Evolutionary conservation across 2,329 filamentous ascomycete species (phyloP).

Genomic region (Bisporella sp.): DNA sequence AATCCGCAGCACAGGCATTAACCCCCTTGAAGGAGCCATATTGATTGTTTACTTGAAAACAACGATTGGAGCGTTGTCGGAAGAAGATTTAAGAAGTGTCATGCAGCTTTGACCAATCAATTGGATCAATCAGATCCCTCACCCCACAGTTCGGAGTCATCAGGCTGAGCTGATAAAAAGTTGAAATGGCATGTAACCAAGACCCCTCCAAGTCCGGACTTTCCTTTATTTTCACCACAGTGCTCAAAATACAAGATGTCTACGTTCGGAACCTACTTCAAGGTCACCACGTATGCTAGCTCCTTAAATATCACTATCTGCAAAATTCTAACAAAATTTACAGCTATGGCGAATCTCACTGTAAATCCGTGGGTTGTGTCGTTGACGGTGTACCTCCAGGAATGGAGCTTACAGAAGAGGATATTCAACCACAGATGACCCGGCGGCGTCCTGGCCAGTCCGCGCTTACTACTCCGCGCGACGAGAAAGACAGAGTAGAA

Average conservation of each 20-base stretch:
- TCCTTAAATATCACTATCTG: slow-evolving; percentile 3
- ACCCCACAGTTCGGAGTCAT: no score
- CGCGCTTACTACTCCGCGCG: slow-evolving; percentile 81
- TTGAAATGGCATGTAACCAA: no score
- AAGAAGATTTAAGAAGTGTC: no score
- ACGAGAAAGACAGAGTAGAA: slow-evolving; percentile 86
- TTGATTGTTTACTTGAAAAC: no score
- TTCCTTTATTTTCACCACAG: slow-evolving; percentile 1
- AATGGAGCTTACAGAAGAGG: slow-evolving; percentile 74
- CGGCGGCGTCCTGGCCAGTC: slow-evolving; percentile 84
- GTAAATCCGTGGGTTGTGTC: slow-evolving; percentile 88
- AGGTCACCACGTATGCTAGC: slow-evolving; percentile 59
- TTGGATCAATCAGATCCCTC: no score
- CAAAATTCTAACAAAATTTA: slow-evolving; percentile 3
- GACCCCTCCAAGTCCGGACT: no score
- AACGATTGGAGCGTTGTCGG: no score
- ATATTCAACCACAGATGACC: slow-evolving; percentile 94
- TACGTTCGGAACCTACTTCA: slow-evolving; percentile 77
- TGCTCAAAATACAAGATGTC: slow-evolving; percentile 53
- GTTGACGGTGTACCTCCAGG: slow-evolving; percentile 88
- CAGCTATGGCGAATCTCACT: slow-evolving; percentile 77
- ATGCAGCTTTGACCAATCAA: no score
- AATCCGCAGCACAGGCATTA: slow-evolving; percentile 8
- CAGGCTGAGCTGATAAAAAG: no score
- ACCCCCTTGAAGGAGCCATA: slow-evolving; percentile 25